These are phyloP conservation scores for Sclerotiophoma versabilis DNA, from an alignment of 2,329 filamentous ascomycete species.

Conservation along the genomic window DNA sequence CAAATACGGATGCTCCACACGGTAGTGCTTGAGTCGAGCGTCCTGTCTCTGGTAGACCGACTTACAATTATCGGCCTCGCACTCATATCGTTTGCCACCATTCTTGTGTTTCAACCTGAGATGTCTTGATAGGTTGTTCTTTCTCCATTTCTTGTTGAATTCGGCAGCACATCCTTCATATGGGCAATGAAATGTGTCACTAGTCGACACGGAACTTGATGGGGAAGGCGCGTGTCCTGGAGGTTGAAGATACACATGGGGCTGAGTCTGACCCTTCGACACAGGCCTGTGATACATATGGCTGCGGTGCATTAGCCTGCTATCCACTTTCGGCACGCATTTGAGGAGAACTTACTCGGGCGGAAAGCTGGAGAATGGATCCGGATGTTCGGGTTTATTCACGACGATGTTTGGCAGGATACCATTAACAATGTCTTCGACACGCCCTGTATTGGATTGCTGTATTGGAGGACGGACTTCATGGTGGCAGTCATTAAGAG, in stretches of 20 bases:
- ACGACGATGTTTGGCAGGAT: background rate
- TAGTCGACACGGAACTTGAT: background rate
- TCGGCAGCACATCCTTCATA: background rate
- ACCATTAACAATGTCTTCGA: no score
- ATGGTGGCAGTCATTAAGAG: background rate
- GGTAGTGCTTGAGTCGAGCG: slow-evolving; percentile 3
- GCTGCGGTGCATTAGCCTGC: background rate
- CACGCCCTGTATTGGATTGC: background rate
- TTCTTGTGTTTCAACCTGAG: background rate
- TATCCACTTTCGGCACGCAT: no score
- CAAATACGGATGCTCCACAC: background rate
- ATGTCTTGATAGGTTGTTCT: background rate
- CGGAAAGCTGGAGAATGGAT: no score
- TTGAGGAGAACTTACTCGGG: no score
- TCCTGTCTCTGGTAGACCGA: background rate
- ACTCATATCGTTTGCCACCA: background rate
- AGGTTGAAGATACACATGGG: background rate
- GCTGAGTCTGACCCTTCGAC: background rate
- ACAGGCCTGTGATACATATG: no score
- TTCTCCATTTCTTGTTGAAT: background rate
- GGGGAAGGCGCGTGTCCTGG: background rate
- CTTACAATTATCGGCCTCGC: background rate
- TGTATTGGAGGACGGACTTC: background rate
- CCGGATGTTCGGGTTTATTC: background rate
- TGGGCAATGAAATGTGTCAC: background rate